Percentiles rank a stretch among this genome's conserved stretches.
phyloP scores from a whole-genome alignment of 352 stramenopile species.

The Globisporangium parvum region DNA sequence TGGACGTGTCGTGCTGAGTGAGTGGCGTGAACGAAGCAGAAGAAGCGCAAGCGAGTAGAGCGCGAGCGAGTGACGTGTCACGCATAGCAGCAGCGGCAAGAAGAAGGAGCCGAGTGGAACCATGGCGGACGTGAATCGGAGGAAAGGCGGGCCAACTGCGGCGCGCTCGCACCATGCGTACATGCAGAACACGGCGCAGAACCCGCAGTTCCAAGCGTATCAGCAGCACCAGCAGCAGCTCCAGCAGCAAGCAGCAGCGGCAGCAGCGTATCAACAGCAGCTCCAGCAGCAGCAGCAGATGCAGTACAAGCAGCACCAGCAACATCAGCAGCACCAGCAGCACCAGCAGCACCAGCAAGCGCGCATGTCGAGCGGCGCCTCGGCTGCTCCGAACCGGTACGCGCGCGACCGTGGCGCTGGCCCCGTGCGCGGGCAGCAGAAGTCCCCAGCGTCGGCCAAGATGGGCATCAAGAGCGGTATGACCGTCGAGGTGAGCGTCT shows the following conservation, averaged over 20 bases:
- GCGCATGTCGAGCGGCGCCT: slow-evolving; percentile 6
- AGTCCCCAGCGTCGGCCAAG: slow-evolving; percentile 41
- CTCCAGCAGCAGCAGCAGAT: slow-evolving; percentile 34
- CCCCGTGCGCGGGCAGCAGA: slow-evolving; percentile 18
- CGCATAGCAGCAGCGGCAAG: background rate
- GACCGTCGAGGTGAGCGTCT: slow-evolving; percentile 56
- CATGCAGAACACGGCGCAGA: slow-evolving; percentile 22
- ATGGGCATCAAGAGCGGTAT: slow-evolving; percentile 88
- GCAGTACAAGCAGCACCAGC: slow-evolving; percentile 28
- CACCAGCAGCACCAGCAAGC: slow-evolving; percentile 22
- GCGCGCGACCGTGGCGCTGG: slow-evolving; percentile 7
- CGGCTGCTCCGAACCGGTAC: slow-evolving; percentile 7
- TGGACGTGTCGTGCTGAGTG: too few relatives aligned
- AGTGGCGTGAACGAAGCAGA: too few relatives aligned
- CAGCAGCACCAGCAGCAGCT: slow-evolving; percentile 40
- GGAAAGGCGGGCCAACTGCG: slow-evolving; percentile 27
- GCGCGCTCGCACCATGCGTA: slow-evolving; percentile 40
- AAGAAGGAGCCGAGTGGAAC: background rate
- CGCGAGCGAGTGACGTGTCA: too few relatives aligned
- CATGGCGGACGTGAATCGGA: slow-evolving; percentile 45
- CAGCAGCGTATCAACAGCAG: slow-evolving; percentile 27
- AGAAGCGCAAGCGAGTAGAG: too few relatives aligned
- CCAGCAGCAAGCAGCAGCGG: slow-evolving; percentile 19
- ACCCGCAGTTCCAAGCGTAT: slow-evolving; percentile 27
- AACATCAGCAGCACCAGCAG: slow-evolving; percentile 22